phyloP scores from a whole-genome alignment of 345 rosid species.

The Rubroshorea leprosula region DNA sequence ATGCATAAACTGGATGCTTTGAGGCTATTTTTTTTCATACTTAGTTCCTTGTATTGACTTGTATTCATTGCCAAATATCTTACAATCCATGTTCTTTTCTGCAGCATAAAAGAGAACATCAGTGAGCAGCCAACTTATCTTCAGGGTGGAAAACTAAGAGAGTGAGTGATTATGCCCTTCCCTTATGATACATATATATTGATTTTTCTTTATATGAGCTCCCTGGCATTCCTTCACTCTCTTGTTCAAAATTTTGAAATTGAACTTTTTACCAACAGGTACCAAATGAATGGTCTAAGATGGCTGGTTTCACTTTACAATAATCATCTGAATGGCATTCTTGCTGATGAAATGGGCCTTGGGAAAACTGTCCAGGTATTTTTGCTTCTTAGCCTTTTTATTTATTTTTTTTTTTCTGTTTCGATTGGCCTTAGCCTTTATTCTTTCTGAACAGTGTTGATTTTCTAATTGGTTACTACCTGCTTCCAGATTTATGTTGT shows the following conservation, averaged over 20 bases:
- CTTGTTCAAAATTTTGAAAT: constrained; percentile 11
- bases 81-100: constrained; percentile 12
- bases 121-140: constrained; percentile 73
- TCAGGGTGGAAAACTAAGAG: constrained; percentile 81
- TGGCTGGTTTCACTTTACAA: constrained; percentile 90
- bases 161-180: constrained; percentile 48
- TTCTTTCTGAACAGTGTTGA: constrained; percentile 1
- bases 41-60: neutral
- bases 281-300: constrained; percentile 89
- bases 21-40: neutral
- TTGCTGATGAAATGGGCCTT: constrained; percentile 98
- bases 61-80: constrained; percentile 1
- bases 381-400: neutral
- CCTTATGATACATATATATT: neutral
- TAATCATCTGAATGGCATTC: constrained; percentile 85
- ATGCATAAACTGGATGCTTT: constrained; percentile 1
- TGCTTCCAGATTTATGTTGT: constrained; percentile 9
- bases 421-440: too few relatives aligned
- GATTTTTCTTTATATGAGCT: constrained; percentile 8
- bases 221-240: constrained; percentile 1
- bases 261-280: constrained; percentile 44
- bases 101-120: constrained; percentile 83
- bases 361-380: constrained; percentile 95
- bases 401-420: too few relatives aligned
- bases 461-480: constrained; percentile 9